Evolutionary conservation across 2,329 filamentous ascomycete genomes (phyloP).

Genomic region (Aspergillus eucalypticola): DNA sequence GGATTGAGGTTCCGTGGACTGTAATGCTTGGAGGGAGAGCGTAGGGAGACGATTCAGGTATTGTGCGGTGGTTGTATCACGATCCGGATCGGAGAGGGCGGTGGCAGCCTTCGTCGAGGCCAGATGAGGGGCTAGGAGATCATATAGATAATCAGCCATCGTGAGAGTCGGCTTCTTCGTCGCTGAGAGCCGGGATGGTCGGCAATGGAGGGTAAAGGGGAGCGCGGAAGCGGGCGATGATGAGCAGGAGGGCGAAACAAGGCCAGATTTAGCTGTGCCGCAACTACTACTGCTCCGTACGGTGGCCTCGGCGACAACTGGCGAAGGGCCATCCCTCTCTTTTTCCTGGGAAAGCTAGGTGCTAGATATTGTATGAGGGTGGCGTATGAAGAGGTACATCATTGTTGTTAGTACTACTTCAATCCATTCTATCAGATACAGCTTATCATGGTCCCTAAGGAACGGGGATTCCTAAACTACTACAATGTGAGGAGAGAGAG

Average conservation of each 20-base stretch:
- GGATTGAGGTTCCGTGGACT: constrained; percentile 72
- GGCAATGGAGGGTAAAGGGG: background rate
- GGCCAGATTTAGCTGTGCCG: constrained; percentile 8
- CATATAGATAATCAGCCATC: constrained; percentile 74
- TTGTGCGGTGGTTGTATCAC: constrained; percentile 42
- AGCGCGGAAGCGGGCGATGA: background rate
- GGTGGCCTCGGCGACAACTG: constrained; percentile 34
- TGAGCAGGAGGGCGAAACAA: constrained; percentile 7
- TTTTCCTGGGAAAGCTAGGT: no score
- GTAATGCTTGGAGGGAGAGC: constrained; percentile 71
- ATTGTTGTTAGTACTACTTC: background rate
- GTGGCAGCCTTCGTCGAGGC: constrained; percentile 38
- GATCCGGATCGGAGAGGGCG: constrained; percentile 10
- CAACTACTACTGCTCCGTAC: constrained; percentile 9
- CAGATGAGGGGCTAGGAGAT: constrained; percentile 67
- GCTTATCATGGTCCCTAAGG: no score
- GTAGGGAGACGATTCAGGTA: constrained; percentile 80
- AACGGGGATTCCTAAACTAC: no score
- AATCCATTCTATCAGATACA: no score
- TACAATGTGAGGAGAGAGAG: no score
- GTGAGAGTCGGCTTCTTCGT: background rate
- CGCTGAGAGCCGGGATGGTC: background rate
- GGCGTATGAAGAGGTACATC: background rate
- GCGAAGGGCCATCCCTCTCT: constrained; percentile 16
- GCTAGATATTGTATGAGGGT: no score